These are phyloP conservation scores for Teunomyces atbi DNA, from an alignment of 805 yeast species.

Conservation along the genomic window DNA sequence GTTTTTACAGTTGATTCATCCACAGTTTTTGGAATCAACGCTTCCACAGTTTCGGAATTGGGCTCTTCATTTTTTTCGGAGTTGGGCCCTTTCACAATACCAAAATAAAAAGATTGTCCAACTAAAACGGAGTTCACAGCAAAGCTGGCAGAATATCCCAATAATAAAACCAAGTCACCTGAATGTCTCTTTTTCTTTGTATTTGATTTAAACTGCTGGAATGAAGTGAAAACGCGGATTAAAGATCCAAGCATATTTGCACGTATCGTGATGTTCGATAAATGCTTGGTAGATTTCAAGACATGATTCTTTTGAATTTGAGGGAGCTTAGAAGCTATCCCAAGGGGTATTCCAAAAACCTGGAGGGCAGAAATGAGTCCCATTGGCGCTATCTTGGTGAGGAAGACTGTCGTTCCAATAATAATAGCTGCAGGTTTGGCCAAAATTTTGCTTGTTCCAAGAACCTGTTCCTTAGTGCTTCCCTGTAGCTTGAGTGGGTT, in stretches of 20 bases:
- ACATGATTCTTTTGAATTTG: constrained; percentile 35
- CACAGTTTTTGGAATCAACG: not conserved
- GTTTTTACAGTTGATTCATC: not conserved
- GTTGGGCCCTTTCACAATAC: not conserved
- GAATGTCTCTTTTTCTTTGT: constrained; percentile 12
- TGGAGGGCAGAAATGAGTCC: constrained; percentile 29
- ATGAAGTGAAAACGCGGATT: constrained; percentile 40
- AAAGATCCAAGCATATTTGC: constrained; percentile 42
- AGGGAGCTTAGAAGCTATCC: constrained; percentile 37
- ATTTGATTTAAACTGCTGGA: constrained; percentile 26
- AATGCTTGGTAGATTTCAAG: constrained; percentile 36
- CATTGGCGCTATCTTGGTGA: constrained; percentile 32
- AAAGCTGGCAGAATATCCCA: constrained; percentile 38
- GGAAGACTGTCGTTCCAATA: constrained; percentile 25
- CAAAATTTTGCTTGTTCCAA: constrained; percentile 16
- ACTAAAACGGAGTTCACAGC: constrained; percentile 34
- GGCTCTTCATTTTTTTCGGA: too few species aligned
- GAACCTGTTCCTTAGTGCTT: not conserved
- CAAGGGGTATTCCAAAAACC: constrained; percentile 37
- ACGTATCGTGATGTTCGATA: constrained; percentile 36
- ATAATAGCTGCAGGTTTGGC: constrained; percentile 26
- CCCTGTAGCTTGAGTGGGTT: not conserved
- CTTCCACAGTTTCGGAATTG: not conserved
- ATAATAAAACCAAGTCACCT: constrained; percentile 34
- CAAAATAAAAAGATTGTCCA: constrained; percentile 26